These are phyloP conservation scores for Penicillium verrucosum DNA, from an alignment of 2,329 filamentous ascomycete species.

Conservation along the genomic window DNA sequence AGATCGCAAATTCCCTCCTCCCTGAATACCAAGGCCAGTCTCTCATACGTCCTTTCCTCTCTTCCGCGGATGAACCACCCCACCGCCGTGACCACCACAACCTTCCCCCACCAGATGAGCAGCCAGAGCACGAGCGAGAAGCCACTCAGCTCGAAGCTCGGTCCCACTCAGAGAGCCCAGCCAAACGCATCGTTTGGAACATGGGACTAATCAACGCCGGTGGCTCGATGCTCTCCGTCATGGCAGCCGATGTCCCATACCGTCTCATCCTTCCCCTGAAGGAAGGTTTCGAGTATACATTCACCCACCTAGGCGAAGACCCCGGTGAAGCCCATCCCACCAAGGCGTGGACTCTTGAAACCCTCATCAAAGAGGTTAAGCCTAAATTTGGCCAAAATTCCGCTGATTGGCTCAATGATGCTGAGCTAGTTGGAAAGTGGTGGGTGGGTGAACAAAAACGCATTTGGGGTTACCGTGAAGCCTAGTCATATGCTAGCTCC, in stretches of 20 bases:
- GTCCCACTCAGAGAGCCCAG: background rate
- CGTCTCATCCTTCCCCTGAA: conserved; percentile 69
- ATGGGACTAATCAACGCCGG: conserved; percentile 36
- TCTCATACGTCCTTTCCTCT: conserved; percentile 41
- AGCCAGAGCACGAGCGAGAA: background rate
- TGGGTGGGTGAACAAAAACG: conserved; percentile 33
- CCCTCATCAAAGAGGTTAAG: conserved; percentile 24
- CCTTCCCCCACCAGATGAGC: background rate
- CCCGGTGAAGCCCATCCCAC: conserved; percentile 33
- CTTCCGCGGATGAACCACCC: conserved; percentile 18
- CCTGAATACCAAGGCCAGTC: conserved; percentile 49
- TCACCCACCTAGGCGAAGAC: conserved; percentile 35
- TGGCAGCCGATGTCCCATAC: conserved; percentile 72
- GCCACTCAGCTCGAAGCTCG: background rate
- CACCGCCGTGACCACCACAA: background rate
- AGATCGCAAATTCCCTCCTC: conserved; percentile 39
- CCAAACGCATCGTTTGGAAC: conserved; percentile 32
- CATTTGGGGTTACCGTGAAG: conserved; percentile 28
- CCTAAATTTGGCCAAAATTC: conserved; percentile 31
- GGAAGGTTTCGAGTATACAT: conserved; percentile 59
- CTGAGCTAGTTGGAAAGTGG: conserved; percentile 38
- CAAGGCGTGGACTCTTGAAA: conserved; percentile 30
- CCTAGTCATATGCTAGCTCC: conserved; percentile 2
- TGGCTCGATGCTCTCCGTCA: conserved; percentile 55
- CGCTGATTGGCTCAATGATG: conserved; percentile 35